These are phyloP conservation scores for Tricholoma saponaceum DNA, from an alignment of 768 basidiomycete species.

Conservation along the genomic window DNA sequence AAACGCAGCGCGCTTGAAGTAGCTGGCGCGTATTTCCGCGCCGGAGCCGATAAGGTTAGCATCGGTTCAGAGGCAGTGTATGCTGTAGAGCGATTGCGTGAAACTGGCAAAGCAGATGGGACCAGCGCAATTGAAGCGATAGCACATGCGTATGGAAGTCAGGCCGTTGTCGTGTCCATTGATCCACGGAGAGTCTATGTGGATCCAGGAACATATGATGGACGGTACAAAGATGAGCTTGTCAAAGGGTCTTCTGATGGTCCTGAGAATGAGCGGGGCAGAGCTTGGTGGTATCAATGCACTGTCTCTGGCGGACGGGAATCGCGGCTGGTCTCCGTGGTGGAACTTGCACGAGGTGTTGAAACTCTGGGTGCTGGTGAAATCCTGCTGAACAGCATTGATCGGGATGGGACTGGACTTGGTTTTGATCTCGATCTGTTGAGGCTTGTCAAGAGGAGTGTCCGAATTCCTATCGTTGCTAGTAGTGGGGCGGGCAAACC, in stretches of 20 bases:
- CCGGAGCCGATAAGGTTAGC: constrained; percentile 97
- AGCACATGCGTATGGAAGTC: constrained; percentile 84
- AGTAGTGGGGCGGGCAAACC: constrained; percentile 87
- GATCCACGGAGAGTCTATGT: constrained; percentile 90
- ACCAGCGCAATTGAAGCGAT: constrained; percentile 92
- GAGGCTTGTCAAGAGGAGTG: constrained; percentile 65
- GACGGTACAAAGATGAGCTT: constrained; percentile 64
- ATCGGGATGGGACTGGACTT: constrained; percentile 87
- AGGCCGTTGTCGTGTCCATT: constrained; percentile 96
- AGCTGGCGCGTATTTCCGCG: constrained; percentile 93
- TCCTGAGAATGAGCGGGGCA: constrained; percentile 55
- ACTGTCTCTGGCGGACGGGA: constrained; percentile 94
- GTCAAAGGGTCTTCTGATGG: constrained; percentile 42
- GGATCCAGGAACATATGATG: constrained; percentile 58
- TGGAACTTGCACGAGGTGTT: constrained; percentile 89
- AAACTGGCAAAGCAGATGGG: constrained; percentile 52
- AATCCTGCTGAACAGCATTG: constrained; percentile 92
- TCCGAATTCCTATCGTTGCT: constrained; percentile 90
- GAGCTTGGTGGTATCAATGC: constrained; percentile 99
- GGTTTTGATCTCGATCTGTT: constrained; percentile 91
- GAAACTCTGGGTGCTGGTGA: constrained; percentile 92
- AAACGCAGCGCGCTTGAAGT: constrained; percentile 85
- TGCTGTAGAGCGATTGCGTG: constrained; percentile 80
- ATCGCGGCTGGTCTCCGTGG: constrained; percentile 74
- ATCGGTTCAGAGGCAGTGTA: constrained; percentile 96